A percentile compares a stretch with the other conserved stretches of the same genome.
phyloP scores from a whole-genome alignment of 441 rosid species.

The Geranium incanum region DNA sequence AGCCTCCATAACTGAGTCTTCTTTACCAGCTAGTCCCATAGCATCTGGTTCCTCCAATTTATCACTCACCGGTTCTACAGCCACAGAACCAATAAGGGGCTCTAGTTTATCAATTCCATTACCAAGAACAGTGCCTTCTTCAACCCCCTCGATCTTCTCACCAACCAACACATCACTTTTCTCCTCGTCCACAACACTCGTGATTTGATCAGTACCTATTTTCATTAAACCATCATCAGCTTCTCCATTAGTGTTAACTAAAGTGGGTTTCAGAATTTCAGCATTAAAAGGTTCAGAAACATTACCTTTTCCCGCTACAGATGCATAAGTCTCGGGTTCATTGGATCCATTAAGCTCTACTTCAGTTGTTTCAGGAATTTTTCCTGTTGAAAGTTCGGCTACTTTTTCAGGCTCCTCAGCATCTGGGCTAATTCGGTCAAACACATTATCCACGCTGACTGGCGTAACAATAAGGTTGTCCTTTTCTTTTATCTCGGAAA shows the following conservation, averaged over 20 bases:
- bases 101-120: neutral
- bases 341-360: neutral
- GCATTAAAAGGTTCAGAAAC: neutral
- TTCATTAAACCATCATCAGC: neutral
- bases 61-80: neutral
- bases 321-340: slow-evolving; percentile 4
- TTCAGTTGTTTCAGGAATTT: neutral
- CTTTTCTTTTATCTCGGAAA: slow-evolving; percentile 27
- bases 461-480: slow-evolving; percentile 22
- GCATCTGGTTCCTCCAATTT: neutral
- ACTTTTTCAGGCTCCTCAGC: slow-evolving; percentile 18
- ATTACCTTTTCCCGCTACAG: slow-evolving; percentile 18
- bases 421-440: slow-evolving; percentile 30
- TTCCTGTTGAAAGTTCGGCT: neutral
- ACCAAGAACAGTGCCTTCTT: neutral
- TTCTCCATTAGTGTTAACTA: slow-evolving; percentile 8
- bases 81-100: neutral
- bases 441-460: slow-evolving; percentile 40
- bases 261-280: neutral
- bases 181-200: slow-evolving; percentile 7
- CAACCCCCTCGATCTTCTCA: neutral
- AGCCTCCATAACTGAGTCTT: neutral
- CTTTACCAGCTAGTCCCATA: neutral
- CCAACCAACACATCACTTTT: neutral
- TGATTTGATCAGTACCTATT: neutral